phyloP scores from a whole-genome alignment of 148 eudicot genomes.

The Chenopodium formosanum region DNA sequence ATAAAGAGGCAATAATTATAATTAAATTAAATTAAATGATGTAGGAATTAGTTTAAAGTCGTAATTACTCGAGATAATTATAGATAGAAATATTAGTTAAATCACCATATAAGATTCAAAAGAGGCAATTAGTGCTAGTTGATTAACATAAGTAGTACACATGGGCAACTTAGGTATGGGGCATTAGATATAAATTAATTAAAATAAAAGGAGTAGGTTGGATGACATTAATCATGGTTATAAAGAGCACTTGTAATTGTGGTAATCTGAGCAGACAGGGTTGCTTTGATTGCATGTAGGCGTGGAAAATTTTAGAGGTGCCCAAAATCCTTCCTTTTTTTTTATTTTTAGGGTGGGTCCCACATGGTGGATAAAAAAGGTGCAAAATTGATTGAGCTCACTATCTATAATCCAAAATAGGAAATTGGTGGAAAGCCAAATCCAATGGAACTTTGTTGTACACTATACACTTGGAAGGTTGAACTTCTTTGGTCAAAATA shows the following conservation, averaged over 20 bases:
- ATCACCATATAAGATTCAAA: neutral
- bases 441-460: neutral
- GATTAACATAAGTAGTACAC: neutral
- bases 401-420: neutral
- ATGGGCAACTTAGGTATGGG: neutral
- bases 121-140: neutral
- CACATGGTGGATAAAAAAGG: slow-evolving; percentile 8
- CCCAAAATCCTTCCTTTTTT: too few species aligned
- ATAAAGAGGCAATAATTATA: too few species aligned
- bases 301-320: neutral
- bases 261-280: slow-evolving; percentile 14
- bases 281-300: neutral
- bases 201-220: slow-evolving; percentile 24
- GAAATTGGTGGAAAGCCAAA: slow-evolving; percentile 7
- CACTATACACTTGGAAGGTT: slow-evolving; percentile 22
- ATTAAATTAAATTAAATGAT: too few species aligned
- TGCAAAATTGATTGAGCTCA: slow-evolving; percentile 23
- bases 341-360: neutral
- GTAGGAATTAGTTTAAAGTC: too few species aligned
- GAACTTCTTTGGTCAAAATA: slow-evolving; percentile 17
- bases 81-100: slow-evolving; percentile 2
- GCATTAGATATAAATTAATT: neutral
- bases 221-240: slow-evolving; percentile 23
- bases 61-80: neutral
- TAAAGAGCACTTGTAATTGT: slow-evolving; percentile 4